Conservation (phyloP, 2,329 filamentous ascomycete species). For the Colletotrichum sojae region DNA sequence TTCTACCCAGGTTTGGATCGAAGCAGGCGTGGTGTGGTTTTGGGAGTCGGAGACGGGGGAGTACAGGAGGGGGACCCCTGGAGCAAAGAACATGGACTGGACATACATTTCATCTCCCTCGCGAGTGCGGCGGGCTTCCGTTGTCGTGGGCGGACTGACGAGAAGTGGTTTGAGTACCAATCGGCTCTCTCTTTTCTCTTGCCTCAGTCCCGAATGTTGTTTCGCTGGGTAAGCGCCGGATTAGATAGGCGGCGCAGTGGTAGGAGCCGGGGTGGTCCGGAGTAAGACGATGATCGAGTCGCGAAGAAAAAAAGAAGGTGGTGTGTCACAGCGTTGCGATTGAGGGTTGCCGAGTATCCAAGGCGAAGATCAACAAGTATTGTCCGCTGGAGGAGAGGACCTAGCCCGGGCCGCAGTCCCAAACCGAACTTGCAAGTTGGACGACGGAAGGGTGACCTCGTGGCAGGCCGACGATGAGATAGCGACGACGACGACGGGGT, state of each 20-base stretch:
- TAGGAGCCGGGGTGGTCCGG: constrained; percentile 14
- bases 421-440: constrained; percentile 1
- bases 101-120: constrained; percentile 27
- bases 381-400: neutral
- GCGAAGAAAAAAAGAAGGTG: constrained; percentile 22
- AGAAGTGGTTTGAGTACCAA: neutral
- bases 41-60: constrained; percentile 26
- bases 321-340: constrained; percentile 28
- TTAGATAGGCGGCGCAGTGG: constrained; percentile 15
- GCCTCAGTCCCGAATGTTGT: constrained; percentile 1
- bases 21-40: constrained; percentile 27
- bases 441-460: constrained; percentile 2
- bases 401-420: neutral
- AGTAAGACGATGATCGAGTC: constrained; percentile 11
- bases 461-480: constrained; percentile 19
- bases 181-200: neutral
- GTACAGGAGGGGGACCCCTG: constrained; percentile 28
- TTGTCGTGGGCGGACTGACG: neutral
- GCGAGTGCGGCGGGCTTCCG: constrained; percentile 17
- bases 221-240: constrained; percentile 22
- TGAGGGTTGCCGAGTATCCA: constrained; percentile 27
- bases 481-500: constrained; percentile 12
- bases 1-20: constrained; percentile 35
- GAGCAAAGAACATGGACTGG: neutral
- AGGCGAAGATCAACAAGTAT: constrained; percentile 24